These are phyloP conservation scores for Hemisphaericaspora xylofermentans DNA, from an alignment of 1,139 yeast species.

Conservation along the genomic window DNA sequence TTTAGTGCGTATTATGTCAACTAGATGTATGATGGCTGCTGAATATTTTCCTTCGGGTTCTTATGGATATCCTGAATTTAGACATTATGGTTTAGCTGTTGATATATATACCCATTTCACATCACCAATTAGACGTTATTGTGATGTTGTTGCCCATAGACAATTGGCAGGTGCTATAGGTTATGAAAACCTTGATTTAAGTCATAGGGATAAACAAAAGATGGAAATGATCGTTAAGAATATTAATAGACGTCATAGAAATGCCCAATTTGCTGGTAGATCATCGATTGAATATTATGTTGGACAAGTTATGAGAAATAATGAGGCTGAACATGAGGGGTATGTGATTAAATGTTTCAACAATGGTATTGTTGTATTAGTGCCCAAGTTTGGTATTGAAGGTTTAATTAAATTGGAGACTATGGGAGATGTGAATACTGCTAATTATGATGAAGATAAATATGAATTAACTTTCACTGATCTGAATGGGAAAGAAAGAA, in stretches of 20 bases:
- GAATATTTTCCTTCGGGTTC: slow-evolving; percentile 96
- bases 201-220: slow-evolving; percentile 84
- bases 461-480: slow-evolving; percentile 63
- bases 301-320: slow-evolving; percentile 92
- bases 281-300: slow-evolving; percentile 97
- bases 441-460: slow-evolving; percentile 74
- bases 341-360: slow-evolving; percentile 89
- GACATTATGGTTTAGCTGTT: slow-evolving; percentile 96
- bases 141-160: slow-evolving; percentile 96
- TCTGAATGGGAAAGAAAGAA: slow-evolving; percentile 41
- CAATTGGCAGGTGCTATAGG: slow-evolving; percentile 97
- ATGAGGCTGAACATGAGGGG: slow-evolving; percentile 77
- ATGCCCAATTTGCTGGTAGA: slow-evolving; percentile 98
- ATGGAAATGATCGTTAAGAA: slow-evolving; percentile 89
- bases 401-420: slow-evolving; percentile 83
- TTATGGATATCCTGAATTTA: slow-evolving; percentile 87
- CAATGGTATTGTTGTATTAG: slow-evolving; percentile 92
- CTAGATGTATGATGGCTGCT: slow-evolving; percentile 99
- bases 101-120: slow-evolving; percentile 98
- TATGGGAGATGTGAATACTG: slow-evolving; percentile 63
- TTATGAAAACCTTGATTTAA: slow-evolving; percentile 77
- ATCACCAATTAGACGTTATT: slow-evolving; percentile 96
- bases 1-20: slow-evolving; percentile 91
- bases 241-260: slow-evolving; percentile 91
- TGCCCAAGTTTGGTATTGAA: slow-evolving; percentile 97